Percentiles rank a stretch among this genome's conserved stretches.
Conservation (phyloP, 78 protist genomes). For the Protostelium mycophagum region DNA sequence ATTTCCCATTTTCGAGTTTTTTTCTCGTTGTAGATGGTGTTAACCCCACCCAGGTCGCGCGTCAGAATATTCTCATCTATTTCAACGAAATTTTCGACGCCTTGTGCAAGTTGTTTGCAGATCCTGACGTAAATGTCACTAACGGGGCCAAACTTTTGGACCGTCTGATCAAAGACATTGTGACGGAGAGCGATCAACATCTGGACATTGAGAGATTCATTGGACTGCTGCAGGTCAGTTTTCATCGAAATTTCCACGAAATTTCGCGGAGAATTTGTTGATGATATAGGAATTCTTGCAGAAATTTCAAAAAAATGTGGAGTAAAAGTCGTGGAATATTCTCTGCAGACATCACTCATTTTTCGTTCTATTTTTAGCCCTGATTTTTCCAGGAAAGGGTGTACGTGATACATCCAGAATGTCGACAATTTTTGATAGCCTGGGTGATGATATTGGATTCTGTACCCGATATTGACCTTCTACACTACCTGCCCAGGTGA, state of each 20-base stretch:
- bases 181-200: constrained; percentile 66
- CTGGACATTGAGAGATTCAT: constrained; percentile 64
- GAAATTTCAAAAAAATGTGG: too few species aligned
- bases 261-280: background rate
- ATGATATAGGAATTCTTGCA: too few species aligned
- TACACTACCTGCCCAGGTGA: constrained; percentile 71
- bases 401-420: constrained; percentile 51
- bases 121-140: constrained; percentile 79
- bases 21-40: background rate
- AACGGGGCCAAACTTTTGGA: constrained; percentile 88
- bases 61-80: constrained; percentile 53
- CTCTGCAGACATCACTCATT: too few species aligned
- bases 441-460: constrained; percentile 80
- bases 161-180: constrained; percentile 87
- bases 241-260: background rate
- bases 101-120: constrained; percentile 86
- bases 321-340: too few species aligned
- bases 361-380: constrained; percentile 40
- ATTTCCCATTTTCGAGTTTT: too few species aligned
- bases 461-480: constrained; percentile 79
- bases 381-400: constrained; percentile 43
- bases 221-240: constrained; percentile 36
- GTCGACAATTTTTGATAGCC: constrained; percentile 71
- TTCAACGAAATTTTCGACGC: constrained; percentile 88
- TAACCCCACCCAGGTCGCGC: constrained; percentile 66